phyloP scores from a whole-genome alignment of 2,329 filamentous ascomycete genomes.

The Chalaropsis ovoidea region DNA sequence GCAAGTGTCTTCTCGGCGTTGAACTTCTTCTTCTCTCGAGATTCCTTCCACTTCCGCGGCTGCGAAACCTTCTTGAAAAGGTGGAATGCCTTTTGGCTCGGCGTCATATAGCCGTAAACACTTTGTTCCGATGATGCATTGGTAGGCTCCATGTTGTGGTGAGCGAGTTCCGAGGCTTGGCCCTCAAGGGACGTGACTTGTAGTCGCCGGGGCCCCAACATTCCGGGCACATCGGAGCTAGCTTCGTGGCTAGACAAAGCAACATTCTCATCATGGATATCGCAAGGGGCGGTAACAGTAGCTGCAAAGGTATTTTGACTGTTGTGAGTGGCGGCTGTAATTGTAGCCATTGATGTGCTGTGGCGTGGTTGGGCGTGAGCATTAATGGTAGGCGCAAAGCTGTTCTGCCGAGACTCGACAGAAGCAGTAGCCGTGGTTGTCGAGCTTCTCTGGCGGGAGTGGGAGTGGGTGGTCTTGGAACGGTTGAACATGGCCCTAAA shows the following conservation, averaged over 20 bases:
- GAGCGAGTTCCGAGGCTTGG: conserved; percentile 22
- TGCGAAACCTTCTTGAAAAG: conserved; percentile 24
- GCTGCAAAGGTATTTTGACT: neutral
- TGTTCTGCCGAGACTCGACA: neutral
- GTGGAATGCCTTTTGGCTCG: conserved; percentile 24
- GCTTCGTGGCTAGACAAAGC: neutral
- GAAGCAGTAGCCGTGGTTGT: conserved; percentile 13
- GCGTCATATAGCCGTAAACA: conserved; percentile 25
- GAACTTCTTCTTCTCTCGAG: conserved; percentile 22
- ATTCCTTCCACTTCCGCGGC: conserved; percentile 23
- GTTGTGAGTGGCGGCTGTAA: neutral
- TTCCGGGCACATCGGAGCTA: conserved; percentile 11
- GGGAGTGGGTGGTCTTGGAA: conserved; percentile 21
- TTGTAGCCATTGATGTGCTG: neutral
- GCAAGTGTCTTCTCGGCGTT: conserved; percentile 18
- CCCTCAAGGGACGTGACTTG: conserved; percentile 22
- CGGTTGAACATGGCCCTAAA: conserved; percentile 23
- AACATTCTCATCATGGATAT: neutral
- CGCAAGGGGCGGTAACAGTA: neutral
- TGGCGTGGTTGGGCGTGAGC: conserved; percentile 12
- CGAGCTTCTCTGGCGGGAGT: conserved; percentile 24
- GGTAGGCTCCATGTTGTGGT: conserved; percentile 24
- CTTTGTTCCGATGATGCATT: conserved; percentile 23
- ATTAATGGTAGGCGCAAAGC: neutral
- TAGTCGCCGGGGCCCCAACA: conserved; percentile 14